These are phyloP conservation scores for Beauveria bassiana DNA, from an alignment of 2,329 filamentous ascomycete species.

Conservation along the genomic window DNA sequence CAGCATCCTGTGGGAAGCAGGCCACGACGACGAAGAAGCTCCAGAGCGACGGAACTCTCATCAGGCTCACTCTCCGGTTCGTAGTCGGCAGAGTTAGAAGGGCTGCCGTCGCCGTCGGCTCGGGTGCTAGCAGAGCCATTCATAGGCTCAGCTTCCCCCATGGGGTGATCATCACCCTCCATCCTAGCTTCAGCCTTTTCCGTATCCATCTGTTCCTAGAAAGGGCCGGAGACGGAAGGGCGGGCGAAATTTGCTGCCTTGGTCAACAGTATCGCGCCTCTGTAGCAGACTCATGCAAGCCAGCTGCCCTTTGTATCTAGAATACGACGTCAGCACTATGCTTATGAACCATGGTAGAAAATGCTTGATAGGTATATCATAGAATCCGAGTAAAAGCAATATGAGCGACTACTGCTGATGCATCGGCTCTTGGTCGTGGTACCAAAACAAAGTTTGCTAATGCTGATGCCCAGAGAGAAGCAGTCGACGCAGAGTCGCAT, in stretches of 20 bases:
- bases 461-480: not conserved
- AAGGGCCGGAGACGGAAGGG: not conserved
- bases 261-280: not conserved
- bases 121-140: slow-evolving; percentile 9
- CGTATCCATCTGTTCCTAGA: not conserved
- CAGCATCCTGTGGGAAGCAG: slow-evolving; percentile 67
- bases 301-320: not conserved
- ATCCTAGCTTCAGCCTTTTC: slow-evolving; percentile 10
- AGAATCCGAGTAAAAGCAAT: not conserved
- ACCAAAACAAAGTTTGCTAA: slow-evolving; percentile 2
- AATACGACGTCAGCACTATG: not conserved
- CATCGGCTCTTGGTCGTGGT: not conserved
- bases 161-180: slow-evolving; percentile 11
- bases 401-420: not conserved
- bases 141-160: slow-evolving; percentile 12
- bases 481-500: not conserved
- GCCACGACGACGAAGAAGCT: slow-evolving; percentile 34
- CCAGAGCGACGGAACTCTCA: slow-evolving; percentile 29
- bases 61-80: slow-evolving; percentile 25
- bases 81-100: slow-evolving; percentile 27
- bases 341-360: not conserved
- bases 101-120: slow-evolving; percentile 16
- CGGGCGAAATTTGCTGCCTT: not conserved
- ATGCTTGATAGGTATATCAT: too few relatives aligned
- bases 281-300: not conserved